A percentile compares a stretch with the other conserved stretches of the same genome.
Evolutionary conservation across 2,329 filamentous ascomycete species (phyloP).

Genomic region (Ophiostoma himal-ulmi): DNA sequence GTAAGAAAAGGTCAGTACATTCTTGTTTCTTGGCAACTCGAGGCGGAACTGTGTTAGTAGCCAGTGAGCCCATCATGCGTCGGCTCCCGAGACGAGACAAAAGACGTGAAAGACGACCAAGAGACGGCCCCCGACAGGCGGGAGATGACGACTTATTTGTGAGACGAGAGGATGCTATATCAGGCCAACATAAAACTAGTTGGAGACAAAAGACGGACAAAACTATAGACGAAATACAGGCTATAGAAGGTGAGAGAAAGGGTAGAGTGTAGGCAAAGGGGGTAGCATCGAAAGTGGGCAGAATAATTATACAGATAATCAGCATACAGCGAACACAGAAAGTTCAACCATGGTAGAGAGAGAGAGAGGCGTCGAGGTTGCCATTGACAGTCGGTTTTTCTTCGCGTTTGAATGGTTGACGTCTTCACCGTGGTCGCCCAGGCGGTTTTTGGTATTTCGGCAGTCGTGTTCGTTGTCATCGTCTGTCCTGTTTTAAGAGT

Average conservation of each 20-base stretch:
- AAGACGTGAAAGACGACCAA: not conserved
- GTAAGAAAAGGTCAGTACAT: slow-evolving; percentile 25
- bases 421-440: not conserved
- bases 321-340: not conserved
- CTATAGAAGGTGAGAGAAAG: not conserved
- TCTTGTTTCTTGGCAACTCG: not conserved
- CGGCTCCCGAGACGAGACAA: not conserved
- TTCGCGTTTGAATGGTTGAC: not conserved
- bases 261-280: not conserved
- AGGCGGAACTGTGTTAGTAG: not conserved
- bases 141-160: not conserved
- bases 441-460: not conserved
- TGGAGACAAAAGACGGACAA: not conserved
- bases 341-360: not conserved
- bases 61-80: slow-evolving; percentile 38
- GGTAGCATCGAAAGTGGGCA: not conserved
- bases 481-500: not conserved
- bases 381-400: not conserved
- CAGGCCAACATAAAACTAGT: not conserved
- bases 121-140: not conserved
- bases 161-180: slow-evolving; percentile 4
- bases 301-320: not conserved
- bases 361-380: not conserved
- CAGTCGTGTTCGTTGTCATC: not conserved
- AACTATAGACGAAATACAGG: not conserved